Evolutionary conservation across 306 rosid species (phyloP), one percentile per base, ranked within the genome.

Genomic region (Ormosia semicastrata): DNA sequence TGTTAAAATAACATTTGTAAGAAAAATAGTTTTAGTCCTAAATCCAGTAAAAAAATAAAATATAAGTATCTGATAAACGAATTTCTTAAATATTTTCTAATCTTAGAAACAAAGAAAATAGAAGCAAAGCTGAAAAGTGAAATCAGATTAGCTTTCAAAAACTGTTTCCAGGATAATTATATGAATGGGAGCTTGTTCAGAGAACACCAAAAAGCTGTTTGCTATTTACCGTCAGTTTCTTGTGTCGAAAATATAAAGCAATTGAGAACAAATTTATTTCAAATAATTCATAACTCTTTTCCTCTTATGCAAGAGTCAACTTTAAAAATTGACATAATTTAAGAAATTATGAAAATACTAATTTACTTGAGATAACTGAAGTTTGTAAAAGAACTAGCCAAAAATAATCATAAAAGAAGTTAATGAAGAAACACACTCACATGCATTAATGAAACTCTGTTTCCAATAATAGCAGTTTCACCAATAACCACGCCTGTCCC

Each of bases 401-500:
- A 69, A 68, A 67, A 77, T 14, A 76, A 41, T 37, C 4, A 80
- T 18, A 70, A 80, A 63, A 67, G 6, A 37, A 73, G 68, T 2
- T 30, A 30, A 44, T 68, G 75, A 81, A 66, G 75, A 78, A 81
- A 78, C 81, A n/a, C 71, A 82, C 94, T 86, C 89, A 89, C 99
- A 7, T 95, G 99, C 99, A 95, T 92, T 82, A 93, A 54, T 85
- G 99, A 95, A 81, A 95, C 99, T 88, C 99, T 87, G 85, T 93
- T 92, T 76, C 99, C 97, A 77, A 93, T 82, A 69, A 88, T 85
- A 81, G 99, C 94, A 85, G 99, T 95, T 90, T 95, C 99, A 63
- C 99, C 99, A 85, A 95, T 93, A 85, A 95, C 99, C 83, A 95
- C 89, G 80, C 99, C 98, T 3, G 98, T 93, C 18, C 88, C 98